Evolutionary conservation across 2,329 filamentous ascomycete species (phyloP).

Genomic region (Uncinocarpus reesii): DNA sequence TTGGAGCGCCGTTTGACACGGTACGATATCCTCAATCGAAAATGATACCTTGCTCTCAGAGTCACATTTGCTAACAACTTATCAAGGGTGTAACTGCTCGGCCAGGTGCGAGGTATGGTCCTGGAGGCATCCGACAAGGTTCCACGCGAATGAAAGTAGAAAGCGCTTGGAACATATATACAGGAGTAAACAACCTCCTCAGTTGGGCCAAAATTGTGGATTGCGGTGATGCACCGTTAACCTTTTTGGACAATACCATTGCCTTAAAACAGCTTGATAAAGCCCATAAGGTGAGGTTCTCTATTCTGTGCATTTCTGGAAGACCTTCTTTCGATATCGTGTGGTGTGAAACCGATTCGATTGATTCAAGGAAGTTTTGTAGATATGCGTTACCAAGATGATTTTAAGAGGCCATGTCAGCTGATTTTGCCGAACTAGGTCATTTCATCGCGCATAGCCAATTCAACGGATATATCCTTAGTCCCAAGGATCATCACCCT

Average conservation of each 20-base stretch:
- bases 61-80: conserved; percentile 15
- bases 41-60: conserved; percentile 23
- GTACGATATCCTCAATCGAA: conserved; percentile 22
- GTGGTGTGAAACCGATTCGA: too few relatives aligned
- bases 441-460: conserved; percentile 23
- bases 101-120: conserved; percentile 68
- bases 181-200: conserved; percentile 68
- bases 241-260: conserved; percentile 73
- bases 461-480: conserved; percentile 20
- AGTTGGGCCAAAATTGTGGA: conserved; percentile 71
- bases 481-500: conserved; percentile 51
- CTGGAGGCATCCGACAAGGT: conserved; percentile 73
- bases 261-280: conserved; percentile 75
- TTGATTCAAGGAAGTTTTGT: not conserved
- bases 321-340: too few relatives aligned
- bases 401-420: conserved; percentile 19
- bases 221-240: conserved; percentile 81
- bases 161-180: conserved; percentile 72
- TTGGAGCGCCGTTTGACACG: conserved; percentile 65
- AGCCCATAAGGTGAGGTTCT: conserved; percentile 58
- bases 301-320: conserved; percentile 22
- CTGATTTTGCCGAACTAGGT: conserved; percentile 25
- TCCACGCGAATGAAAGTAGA: conserved; percentile 69
- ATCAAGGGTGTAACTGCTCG: conserved; percentile 50
- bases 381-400: not conserved